Conservation (phyloP, 495 filamentous ascomycete genomes). For the Penicillium roqueforti region DNA sequence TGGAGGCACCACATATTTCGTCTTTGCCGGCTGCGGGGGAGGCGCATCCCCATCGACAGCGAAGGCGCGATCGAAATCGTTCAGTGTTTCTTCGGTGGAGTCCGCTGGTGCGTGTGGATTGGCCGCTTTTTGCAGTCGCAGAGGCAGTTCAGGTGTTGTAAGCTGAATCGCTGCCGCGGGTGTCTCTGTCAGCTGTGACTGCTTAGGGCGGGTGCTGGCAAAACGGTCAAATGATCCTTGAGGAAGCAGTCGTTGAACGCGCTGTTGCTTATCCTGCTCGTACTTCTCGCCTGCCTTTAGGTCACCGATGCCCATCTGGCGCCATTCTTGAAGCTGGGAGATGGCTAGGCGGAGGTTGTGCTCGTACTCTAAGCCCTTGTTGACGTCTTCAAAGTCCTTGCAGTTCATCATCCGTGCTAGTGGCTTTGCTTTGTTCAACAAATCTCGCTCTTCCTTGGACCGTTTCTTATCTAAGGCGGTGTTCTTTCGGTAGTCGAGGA, state of each 20-base stretch:
- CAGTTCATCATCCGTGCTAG: slow-evolving; percentile 97
- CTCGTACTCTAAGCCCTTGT: slow-evolving; percentile 79
- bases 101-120: slow-evolving; percentile 33
- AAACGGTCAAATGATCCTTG: slow-evolving; percentile 79
- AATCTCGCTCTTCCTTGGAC: slow-evolving; percentile 87
- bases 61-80: slow-evolving; percentile 43
- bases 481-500: slow-evolving; percentile 91
- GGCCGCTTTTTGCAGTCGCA: slow-evolving; percentile 49
- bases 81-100: slow-evolving; percentile 30
- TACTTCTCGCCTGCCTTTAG: slow-evolving; percentile 88
- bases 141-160: slow-evolving; percentile 70
- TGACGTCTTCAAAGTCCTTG: slow-evolving; percentile 81
- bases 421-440: slow-evolving; percentile 89
- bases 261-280: slow-evolving; percentile 79
- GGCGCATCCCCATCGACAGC: slow-evolving; percentile 39
- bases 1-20: slow-evolving; percentile 43
- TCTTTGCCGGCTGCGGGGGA: slow-evolving; percentile 44
- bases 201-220: slow-evolving; percentile 53
- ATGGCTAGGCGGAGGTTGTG: slow-evolving; percentile 89
- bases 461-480: slow-evolving; percentile 85
- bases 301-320: slow-evolving; percentile 74
- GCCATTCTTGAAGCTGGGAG: slow-evolving; percentile 89
- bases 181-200: slow-evolving; percentile 58
- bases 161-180: slow-evolving; percentile 67
- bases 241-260: slow-evolving; percentile 64